Base-by-base conservation (phyloP, 306 rosid species). In the Cucurbita ficifolia region DNA sequence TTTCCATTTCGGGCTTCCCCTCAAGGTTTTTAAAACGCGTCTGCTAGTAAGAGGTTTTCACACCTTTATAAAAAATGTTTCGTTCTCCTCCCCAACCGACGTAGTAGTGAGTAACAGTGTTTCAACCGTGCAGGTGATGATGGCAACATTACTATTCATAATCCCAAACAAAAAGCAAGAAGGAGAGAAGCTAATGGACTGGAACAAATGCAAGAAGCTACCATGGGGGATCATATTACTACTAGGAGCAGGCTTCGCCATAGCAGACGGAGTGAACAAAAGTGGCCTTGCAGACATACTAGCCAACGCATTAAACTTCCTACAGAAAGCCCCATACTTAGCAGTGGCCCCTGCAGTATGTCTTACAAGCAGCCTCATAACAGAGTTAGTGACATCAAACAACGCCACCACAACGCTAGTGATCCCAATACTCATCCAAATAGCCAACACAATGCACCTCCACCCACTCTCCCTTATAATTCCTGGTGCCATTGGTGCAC, bases 191-290 rank as follows among this genome's bases (percentile, higher is more conserved):
- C 84, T 93, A 61, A 90, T 93, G 98, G 87, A 82, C 72, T 93
- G 97, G 98, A 86, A 88, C 80, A 94, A 90, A 49, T 93, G 98
- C 86, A 88, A 87, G 80, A 90, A 81, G 78, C 82, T 93, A 18
- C 98, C 97, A 0, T 93, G 98, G 97, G 87, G 78, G 80, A 88
- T 93, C 4, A 82, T 93, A 65, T 76, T 93, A 50, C 85, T 93
- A 14, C 82, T 90, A 5, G 98, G 98, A 29, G 97, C 97, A 5
- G 97, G 97, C 1, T 93, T 93, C 51, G 98, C 98, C 76, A 70
- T 90, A 61, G 98, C 98, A 0, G 98, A 93, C 18, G 98, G 97
- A 2, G 94, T 90, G 4, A 79, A 84, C 67, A 81, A 88, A 0
- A 90, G 94, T 58, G 97, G 97, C 45, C 83, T 90, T 19, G 92